These are phyloP conservation scores for Pistacia atlantica DNA, from an alignment of 345 rosid genomes.

Conservation along the genomic window DNA sequence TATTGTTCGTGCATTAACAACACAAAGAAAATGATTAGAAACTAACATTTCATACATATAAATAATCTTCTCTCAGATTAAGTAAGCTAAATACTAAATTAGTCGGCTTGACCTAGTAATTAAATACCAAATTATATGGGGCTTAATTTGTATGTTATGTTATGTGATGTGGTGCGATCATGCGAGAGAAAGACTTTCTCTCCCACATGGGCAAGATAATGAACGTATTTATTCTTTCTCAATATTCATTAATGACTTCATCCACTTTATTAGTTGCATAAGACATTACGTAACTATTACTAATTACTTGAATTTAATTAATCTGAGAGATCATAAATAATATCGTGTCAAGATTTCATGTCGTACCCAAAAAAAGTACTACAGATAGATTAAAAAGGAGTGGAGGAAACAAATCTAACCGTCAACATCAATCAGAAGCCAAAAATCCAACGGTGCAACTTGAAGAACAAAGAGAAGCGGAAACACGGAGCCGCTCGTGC, in stretches of 20 bases:
- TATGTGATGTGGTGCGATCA: too few species aligned
- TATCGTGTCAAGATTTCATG: background rate
- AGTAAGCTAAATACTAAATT: background rate
- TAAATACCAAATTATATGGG: background rate
- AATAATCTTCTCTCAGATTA: background rate
- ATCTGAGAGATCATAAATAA: background rate
- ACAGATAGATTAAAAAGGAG: conserved; percentile 13
- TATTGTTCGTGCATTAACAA: background rate
- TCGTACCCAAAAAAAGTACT: conserved; percentile 7
- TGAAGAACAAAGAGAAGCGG: conserved; percentile 45
- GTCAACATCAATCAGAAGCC: conserved; percentile 24
- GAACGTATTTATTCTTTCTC: background rate
- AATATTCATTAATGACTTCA: background rate
- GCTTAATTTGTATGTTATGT: too few species aligned
- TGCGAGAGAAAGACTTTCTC: too few species aligned
- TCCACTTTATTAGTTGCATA: background rate
- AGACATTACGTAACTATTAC: background rate
- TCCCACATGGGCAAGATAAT: background rate
- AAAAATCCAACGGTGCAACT: conserved; percentile 31
- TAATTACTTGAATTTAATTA: background rate
- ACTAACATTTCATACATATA: too few species aligned
- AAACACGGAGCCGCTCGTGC: conserved; percentile 79
- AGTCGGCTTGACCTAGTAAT: background rate
- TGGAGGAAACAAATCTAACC: conserved; percentile 26
- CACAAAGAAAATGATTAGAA: too few species aligned